A percentile compares a stretch with the other conserved stretches of the same genome.
Evolutionary conservation across 2,329 filamentous ascomycete genomes (phyloP).

Genomic region (Colletotrichum magnum): DNA sequence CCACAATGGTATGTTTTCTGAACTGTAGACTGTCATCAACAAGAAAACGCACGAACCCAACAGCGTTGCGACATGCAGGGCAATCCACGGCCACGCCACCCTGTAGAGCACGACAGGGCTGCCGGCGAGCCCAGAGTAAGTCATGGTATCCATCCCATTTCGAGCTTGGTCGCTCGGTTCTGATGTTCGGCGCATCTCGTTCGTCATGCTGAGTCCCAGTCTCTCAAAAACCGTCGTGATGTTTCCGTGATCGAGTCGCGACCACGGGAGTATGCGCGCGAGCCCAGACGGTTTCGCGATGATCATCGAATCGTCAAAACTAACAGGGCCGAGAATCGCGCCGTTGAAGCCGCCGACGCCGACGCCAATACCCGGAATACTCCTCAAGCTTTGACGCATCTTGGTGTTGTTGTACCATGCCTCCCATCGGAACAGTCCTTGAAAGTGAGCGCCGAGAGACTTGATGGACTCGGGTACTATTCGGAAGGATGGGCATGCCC

Average conservation of each 20-base stretch:
- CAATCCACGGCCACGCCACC: constrained; percentile 25
- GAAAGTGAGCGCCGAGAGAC: constrained; percentile 11
- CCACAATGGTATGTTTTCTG: not conserved
- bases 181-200: constrained; percentile 13
- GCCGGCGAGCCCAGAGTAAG: not conserved
- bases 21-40: not conserved
- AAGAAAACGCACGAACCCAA: not conserved
- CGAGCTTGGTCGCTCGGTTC: not conserved
- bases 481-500: too few species aligned
- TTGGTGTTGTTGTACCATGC: not conserved
- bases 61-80: constrained; percentile 7
- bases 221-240: not conserved
- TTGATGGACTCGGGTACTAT: not conserved
- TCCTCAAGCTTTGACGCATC: not conserved
- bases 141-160: not conserved
- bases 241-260: not conserved
- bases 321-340: not conserved
- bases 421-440: constrained; percentile 4
- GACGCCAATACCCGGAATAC: not conserved
- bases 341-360: constrained; percentile 2
- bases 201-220: constrained; percentile 17
- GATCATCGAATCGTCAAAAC: too few species aligned
- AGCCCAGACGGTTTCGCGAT: too few species aligned
- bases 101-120: not conserved
- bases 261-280: not conserved